These are phyloP conservation scores for Oxalis stricta DNA, from an alignment of 441 rosid species.

Conservation along the genomic window DNA sequence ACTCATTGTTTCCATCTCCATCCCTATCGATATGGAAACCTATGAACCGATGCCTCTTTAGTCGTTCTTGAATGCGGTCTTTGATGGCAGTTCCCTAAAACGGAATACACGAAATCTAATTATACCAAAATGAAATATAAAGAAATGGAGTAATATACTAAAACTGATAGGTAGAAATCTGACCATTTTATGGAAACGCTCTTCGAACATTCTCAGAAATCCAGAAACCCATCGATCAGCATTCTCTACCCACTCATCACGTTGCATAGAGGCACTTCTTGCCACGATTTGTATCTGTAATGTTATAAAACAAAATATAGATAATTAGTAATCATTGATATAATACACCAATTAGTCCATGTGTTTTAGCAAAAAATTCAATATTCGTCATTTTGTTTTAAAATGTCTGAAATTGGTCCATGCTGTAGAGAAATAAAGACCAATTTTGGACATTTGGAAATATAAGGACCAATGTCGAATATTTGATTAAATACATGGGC, in stretches of 20 bases:
- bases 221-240: conserved; percentile 87
- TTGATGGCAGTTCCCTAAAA: conserved; percentile 65
- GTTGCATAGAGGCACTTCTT: conserved; percentile 34
- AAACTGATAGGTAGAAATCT: background rate
- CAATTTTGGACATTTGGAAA: too few relatives aligned
- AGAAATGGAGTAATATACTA: too few relatives aligned
- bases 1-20: conserved; percentile 19
- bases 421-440: too few relatives aligned
- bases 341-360: background rate
- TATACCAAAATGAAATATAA: too few relatives aligned
- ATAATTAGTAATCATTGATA: too few relatives aligned
- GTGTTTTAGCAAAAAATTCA: too few relatives aligned
- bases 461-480: too few relatives aligned
- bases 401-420: too few relatives aligned
- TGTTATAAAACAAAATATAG: background rate
- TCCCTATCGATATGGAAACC: conserved; percentile 20
- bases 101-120: background rate
- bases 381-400: too few relatives aligned
- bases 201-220: conserved; percentile 88
- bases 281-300: conserved; percentile 67
- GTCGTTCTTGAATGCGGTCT: conserved; percentile 57
- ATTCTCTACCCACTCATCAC: conserved; percentile 82
- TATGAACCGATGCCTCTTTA: conserved; percentile 32
- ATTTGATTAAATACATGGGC: too few relatives aligned
- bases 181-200: conserved; percentile 91